Evolutionary conservation across 2,329 filamentous ascomycete genomes (phyloP), one percentile per base, ranked within the genome.

Genomic region (Chaetomiaceae sp.): DNA sequence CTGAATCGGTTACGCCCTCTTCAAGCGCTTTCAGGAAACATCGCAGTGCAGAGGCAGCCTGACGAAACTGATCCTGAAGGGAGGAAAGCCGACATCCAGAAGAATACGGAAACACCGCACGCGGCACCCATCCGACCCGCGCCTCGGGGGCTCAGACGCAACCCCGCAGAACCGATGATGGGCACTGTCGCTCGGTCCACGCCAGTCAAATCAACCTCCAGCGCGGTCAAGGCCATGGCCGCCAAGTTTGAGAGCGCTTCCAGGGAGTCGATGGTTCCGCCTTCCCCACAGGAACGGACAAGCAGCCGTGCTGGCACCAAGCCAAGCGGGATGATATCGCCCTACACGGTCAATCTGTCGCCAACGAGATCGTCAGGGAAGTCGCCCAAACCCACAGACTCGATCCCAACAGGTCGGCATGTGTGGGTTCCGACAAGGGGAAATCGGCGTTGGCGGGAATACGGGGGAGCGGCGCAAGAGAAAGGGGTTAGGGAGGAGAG

Each of bases 181-280:
- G 37, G 34, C 14, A 40, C 55, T 10, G 41, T 27, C 9, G 16
- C 45, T 25, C 44, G 48, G 1, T 19, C 61, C 31, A 53, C 34
- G 39, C 57, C 23, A 47, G 44, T 39, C 12, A 58, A 56, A 46
- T 62, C 64, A 0, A 48, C 56, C 3, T 60, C 57, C 19, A 72
- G 63, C 19, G 62, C 61, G 3, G 76, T 78, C 12, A 75, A 66
- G 56, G 74, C 73, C 2, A 77, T 81, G 68, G 71, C 76, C 4
- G 76, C 76, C 31, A 69, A 72, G 60, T 79, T 79, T 60, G 74
- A 81, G 54, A 69, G 58, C 35, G 65, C 63, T 5, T 58, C 58
- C 12, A 64, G 44, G 20, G 40, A 35, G 7, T 60, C 63, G 1
- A 58, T 55, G 5, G 48, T 52, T 44, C 23, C 58, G 6, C 49